Conservation (phyloP, 208 protist species). For the Crithidia fasciculata region DNA sequence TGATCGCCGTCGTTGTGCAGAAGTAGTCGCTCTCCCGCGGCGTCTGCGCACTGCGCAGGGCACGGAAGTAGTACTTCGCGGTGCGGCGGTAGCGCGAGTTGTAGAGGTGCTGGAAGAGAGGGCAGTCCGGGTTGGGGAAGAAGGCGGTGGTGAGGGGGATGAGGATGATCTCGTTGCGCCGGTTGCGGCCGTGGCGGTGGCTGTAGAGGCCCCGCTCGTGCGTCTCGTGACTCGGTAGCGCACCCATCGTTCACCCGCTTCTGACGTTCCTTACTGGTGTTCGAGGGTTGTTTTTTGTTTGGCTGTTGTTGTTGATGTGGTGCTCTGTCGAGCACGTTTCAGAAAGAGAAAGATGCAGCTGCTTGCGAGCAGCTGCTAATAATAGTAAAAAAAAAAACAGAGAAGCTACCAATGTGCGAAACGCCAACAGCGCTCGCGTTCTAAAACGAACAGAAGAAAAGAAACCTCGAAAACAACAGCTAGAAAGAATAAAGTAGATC, state of each 20-base stretch:
- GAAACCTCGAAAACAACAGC: background rate
- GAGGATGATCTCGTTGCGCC: slow-evolving; percentile 74
- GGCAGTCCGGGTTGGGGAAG: slow-evolving; percentile 66
- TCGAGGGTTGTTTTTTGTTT: background rate
- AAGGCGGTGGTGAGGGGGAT: slow-evolving; percentile 70
- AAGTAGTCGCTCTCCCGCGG: slow-evolving; percentile 67
- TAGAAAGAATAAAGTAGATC: background rate
- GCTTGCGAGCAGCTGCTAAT: background rate
- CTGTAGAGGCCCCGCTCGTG: slow-evolving; percentile 80
- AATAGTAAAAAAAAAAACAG: background rate
- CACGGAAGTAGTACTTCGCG: slow-evolving; percentile 84
- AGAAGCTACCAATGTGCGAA: background rate
- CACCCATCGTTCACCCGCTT: slow-evolving; percentile 49
- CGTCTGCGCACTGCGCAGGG: slow-evolving; percentile 44
- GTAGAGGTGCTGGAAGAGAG: slow-evolving; percentile 64
- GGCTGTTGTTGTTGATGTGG: too few species aligned
- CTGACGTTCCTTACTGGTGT: too few species aligned
- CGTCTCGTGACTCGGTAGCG: slow-evolving; percentile 76
- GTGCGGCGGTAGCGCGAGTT: slow-evolving; percentile 64
- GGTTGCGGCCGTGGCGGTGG: slow-evolving; percentile 76
- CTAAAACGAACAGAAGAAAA: background rate
- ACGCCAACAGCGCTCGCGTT: too few species aligned
- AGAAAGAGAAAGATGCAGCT: background rate
- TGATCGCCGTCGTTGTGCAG: slow-evolving; percentile 55
- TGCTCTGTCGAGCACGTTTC: background rate